These are phyloP conservation scores for Cyathus striatus DNA, from an alignment of 768 basidiomycete species.

Conservation along the genomic window DNA sequence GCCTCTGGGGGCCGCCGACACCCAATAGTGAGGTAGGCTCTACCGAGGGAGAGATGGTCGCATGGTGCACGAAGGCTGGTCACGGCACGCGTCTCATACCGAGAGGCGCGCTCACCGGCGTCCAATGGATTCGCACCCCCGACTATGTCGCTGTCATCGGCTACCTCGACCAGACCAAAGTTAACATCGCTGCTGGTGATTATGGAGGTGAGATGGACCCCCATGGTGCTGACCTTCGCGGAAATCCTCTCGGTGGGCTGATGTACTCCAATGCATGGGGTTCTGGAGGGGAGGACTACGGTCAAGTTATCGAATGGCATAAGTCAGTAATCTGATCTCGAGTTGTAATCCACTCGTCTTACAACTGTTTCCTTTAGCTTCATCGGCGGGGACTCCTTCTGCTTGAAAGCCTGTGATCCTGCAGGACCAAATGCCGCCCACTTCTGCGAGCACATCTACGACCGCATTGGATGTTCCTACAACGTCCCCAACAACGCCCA, in stretches of 20 bases:
- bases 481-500: constrained; percentile 61
- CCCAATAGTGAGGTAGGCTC: constrained; percentile 53
- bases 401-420: constrained; percentile 68
- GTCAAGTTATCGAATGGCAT: constrained; percentile 66
- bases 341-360: not conserved
- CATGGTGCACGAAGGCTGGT: constrained; percentile 71
- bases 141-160: constrained; percentile 61
- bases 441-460: constrained; percentile 63
- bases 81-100: constrained; percentile 74
- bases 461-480: constrained; percentile 65
- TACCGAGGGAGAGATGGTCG: constrained; percentile 66
- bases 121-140: constrained; percentile 58
- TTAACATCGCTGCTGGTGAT: constrained; percentile 51
- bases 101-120: constrained; percentile 53
- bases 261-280: constrained; percentile 56
- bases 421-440: constrained; percentile 34
- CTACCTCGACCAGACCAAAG: constrained; percentile 52
- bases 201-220: constrained; percentile 77
- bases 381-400: constrained; percentile 58
- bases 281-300: constrained; percentile 32
- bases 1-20: constrained; percentile 56
- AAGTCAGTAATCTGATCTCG: constrained; percentile 38
- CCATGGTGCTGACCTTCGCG: constrained; percentile 69
- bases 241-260: constrained; percentile 74
- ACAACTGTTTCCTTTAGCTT: constrained; percentile 38